Evolutionary conservation across 1,284 basidiomycete species (phyloP).

Genomic region (Schizophyllum commune): DNA sequence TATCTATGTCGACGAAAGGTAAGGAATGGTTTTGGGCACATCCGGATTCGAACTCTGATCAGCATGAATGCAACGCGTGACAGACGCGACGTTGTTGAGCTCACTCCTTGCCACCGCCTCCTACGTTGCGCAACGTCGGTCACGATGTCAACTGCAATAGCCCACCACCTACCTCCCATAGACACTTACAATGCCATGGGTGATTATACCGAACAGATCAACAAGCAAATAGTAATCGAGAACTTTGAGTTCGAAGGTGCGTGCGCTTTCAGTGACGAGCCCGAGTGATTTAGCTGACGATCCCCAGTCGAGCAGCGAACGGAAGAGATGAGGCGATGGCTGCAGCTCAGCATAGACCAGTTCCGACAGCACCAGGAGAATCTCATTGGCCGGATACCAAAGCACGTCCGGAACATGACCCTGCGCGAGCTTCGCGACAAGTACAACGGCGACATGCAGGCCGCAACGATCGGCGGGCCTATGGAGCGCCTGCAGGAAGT

Average conservation of each 20-base stretch:
- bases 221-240: conserved; percentile 64
- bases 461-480: conserved; percentile 25
- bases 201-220: too few species aligned
- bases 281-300: too few species aligned
- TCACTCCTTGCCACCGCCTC: too few species aligned
- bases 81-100: too few species aligned
- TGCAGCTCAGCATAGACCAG: conserved; percentile 37
- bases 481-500: not conserved
- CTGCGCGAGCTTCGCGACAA: conserved; percentile 72
- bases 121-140: not conserved
- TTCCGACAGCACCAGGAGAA: conserved; percentile 55
- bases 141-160: conserved; percentile 15
- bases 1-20: too few species aligned
- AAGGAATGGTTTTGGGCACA: too few species aligned
- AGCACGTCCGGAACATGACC: conserved; percentile 59
- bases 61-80: too few species aligned
- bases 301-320: not conserved
- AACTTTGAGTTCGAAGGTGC: conserved; percentile 76
- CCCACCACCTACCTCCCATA: too few species aligned
- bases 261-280: too few species aligned
- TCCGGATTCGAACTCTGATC: too few species aligned
- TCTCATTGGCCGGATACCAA: conserved; percentile 66
- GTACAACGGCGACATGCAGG: conserved; percentile 66
- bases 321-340: conserved; percentile 38
- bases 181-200: conserved; percentile 37